Conservation (phyloP, 257 asterid species). For the Solanum appendiculatum region DNA sequence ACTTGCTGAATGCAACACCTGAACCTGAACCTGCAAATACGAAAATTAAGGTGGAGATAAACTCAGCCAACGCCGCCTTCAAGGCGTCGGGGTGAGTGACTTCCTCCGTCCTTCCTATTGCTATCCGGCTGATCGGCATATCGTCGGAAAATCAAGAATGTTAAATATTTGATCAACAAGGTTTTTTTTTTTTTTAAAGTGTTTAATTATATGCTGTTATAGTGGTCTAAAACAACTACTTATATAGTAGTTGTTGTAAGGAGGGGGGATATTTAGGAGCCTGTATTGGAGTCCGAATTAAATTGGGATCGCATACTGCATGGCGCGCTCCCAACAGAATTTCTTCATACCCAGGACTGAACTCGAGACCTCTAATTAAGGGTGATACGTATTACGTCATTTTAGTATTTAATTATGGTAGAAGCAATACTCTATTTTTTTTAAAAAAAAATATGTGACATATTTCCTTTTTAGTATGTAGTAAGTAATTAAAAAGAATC, state of each 20-base stretch:
- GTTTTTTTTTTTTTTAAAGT: too few relatives aligned
- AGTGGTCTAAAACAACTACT: not conserved
- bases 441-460: not conserved
- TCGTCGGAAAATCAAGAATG: not conserved
- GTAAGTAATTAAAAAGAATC: too few relatives aligned
- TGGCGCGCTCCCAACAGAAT: too few relatives aligned
- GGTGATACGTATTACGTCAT: not conserved
- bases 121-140: slow-evolving; percentile 20
- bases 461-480: too few relatives aligned
- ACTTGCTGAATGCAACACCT: slow-evolving; percentile 27
- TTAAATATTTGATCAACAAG: not conserved
- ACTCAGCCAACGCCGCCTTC: slow-evolving; percentile 44
- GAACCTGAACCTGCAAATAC: slow-evolving; percentile 39
- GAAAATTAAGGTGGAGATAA: slow-evolving; percentile 34
- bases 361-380: too few relatives aligned
- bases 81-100: slow-evolving; percentile 18
- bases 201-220: not conserved
- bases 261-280: too few relatives aligned
- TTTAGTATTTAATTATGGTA: not conserved
- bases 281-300: too few relatives aligned
- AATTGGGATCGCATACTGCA: too few relatives aligned
- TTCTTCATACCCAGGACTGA: too few relatives aligned
- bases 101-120: slow-evolving; percentile 21
- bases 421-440: not conserved
- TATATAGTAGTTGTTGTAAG: not conserved